A percentile compares a stretch with the other conserved stretches of the same genome.
These are phyloP conservation scores for Opeltia flavorubescens DNA, from an alignment of 495 filamentous ascomycete genomes.

Conservation along the genomic window DNA sequence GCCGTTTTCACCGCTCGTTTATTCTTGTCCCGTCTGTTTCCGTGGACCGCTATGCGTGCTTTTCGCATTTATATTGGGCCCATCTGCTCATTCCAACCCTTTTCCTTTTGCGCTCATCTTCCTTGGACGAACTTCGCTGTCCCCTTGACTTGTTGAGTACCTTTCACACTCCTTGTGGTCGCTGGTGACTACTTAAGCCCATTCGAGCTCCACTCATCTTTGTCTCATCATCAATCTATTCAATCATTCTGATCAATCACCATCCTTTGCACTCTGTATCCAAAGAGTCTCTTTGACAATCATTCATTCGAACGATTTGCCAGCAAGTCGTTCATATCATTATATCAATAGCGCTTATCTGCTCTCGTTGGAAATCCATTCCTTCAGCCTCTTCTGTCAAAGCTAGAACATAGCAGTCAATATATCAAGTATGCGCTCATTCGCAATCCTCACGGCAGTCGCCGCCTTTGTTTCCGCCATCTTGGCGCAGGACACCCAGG, in stretches of 20 bases:
- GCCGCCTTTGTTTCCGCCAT: background rate
- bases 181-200: too few relatives aligned
- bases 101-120: background rate
- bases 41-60: background rate
- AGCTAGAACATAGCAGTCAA: background rate
- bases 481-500: background rate
- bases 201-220: too few relatives aligned
- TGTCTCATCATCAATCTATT: too few relatives aligned
- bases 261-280: background rate
- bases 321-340: background rate
- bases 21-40: background rate
- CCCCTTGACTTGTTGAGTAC: background rate
- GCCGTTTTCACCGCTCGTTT: background rate
- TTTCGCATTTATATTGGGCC: background rate
- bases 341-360: background rate
- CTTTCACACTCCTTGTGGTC: background rate
- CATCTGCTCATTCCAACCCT: background rate
- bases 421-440: background rate
- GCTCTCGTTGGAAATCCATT: background rate
- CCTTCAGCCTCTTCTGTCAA: background rate
- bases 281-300: background rate
- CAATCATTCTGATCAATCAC: constrained; percentile 1
- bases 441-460: background rate
- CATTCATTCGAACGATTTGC: too few relatives aligned
- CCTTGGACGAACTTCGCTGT: constrained; percentile 1